These are phyloP conservation scores for Globisporangium nagaii DNA, from an alignment of 352 stramenopile species.

Conservation along the genomic window DNA sequence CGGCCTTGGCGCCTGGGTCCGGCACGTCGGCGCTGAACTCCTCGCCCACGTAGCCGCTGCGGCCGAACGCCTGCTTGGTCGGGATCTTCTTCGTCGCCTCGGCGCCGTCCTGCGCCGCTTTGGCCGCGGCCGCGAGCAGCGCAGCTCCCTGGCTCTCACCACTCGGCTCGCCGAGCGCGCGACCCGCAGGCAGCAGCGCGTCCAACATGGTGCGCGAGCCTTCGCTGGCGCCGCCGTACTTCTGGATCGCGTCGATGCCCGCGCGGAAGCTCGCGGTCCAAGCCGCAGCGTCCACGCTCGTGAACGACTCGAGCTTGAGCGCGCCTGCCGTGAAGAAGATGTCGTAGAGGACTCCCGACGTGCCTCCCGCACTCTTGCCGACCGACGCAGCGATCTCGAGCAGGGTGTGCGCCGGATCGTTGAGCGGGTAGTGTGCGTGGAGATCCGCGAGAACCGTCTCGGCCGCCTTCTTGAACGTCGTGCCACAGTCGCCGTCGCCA, in stretches of 20 bases:
- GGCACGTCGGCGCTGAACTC: conserved; percentile 84
- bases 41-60: conserved; percentile 86
- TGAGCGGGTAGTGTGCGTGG: conserved; percentile 49
- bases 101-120: conserved; percentile 80
- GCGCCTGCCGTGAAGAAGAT: conserved; percentile 87
- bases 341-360: conserved; percentile 91
- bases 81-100: conserved; percentile 90
- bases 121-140: conserved; percentile 44
- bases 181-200: conserved; percentile 87
- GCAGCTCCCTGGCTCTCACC: conserved; percentile 16
- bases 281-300: conserved; percentile 21
- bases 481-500: conserved; percentile 96
- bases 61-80: conserved; percentile 63
- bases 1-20: conserved; percentile 93
- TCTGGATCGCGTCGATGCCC: conserved; percentile 77
- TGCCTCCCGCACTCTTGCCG: conserved; percentile 87
- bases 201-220: conserved; percentile 97
- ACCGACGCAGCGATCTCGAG: conserved; percentile 60
- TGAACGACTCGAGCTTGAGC: conserved; percentile 40
- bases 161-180: conserved; percentile 26
- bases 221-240: conserved; percentile 92
- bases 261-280: conserved; percentile 56
- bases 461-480: conserved; percentile 93
- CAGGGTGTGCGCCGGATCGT: conserved; percentile 50
- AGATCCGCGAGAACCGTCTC: conserved; percentile 76